phyloP scores from a whole-genome alignment of 177 flowering plant genomes.

The Vitis hybrid region DNA sequence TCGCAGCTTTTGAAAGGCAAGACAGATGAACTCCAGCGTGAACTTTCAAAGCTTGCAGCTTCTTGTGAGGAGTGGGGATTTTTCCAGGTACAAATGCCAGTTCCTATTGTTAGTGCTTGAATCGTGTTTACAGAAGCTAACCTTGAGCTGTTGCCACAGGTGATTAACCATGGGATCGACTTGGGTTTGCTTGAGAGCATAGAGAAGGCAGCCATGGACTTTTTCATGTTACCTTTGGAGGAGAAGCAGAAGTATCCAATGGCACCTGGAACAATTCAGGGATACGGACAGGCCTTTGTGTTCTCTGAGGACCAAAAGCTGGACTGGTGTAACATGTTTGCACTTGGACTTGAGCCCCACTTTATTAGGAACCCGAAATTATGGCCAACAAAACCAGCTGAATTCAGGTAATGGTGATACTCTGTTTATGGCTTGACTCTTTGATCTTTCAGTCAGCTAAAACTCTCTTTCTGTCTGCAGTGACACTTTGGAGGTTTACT shows the following conservation, averaged over 20 bases:
- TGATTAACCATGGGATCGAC: constrained; percentile 71
- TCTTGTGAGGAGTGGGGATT: constrained; percentile 88
- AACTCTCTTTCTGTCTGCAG: constrained; percentile 30
- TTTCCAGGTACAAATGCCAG: constrained; percentile 56
- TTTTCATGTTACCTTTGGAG: constrained; percentile 69
- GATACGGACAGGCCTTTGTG: constrained; percentile 88
- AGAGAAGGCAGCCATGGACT: constrained; percentile 61
- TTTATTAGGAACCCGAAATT: constrained; percentile 55
- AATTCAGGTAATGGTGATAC: constrained; percentile 48
- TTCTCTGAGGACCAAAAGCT: constrained; percentile 85
- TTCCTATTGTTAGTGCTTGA: background rate
- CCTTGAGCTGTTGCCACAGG: constrained; percentile 26
- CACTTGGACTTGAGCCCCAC: constrained; percentile 63
- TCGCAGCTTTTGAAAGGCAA: constrained; percentile 39
- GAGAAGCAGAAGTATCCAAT: constrained; percentile 73
- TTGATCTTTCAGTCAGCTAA: background rate
- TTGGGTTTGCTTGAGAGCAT: constrained; percentile 42
- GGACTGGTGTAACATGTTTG: constrained; percentile 93
- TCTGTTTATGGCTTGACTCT: background rate
- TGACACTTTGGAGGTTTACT: constrained; percentile 63
- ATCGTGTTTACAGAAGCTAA: background rate
- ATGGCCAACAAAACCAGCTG: constrained; percentile 63
- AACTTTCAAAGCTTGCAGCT: constrained; percentile 41
- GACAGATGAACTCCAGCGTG: constrained; percentile 31
- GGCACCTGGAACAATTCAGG: constrained; percentile 77